These are phyloP conservation scores for Paraurostyla sp. DNA, from an alignment of 73 alveolate genomes.

Conservation along the genomic window DNA sequence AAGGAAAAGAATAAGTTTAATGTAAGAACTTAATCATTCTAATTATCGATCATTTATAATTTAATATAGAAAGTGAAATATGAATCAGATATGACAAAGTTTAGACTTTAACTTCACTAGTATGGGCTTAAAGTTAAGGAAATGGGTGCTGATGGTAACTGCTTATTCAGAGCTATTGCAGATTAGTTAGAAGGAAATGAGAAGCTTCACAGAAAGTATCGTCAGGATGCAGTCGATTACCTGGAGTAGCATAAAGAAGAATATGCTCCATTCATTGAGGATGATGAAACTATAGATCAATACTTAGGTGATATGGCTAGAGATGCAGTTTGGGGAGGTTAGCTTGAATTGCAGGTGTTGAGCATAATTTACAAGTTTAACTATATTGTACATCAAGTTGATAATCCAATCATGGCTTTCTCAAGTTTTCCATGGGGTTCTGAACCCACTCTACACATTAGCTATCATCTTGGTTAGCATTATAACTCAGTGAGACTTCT, in stretches of 20 bases:
- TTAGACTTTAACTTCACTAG: slow-evolving; percentile 5
- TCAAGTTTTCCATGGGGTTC: slow-evolving; percentile 73
- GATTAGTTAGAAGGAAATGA: slow-evolving; percentile 88
- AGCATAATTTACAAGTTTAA: slow-evolving; percentile 66
- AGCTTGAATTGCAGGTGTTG: slow-evolving; percentile 86
- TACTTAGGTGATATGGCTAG: slow-evolving; percentile 73
- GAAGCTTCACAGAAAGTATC: slow-evolving; percentile 67
- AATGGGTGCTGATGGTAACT: slow-evolving; percentile 92
- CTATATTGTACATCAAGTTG: slow-evolving; percentile 83
- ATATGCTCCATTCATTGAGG: slow-evolving; percentile 87
- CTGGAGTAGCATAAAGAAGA: slow-evolving; percentile 73
- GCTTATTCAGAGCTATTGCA: slow-evolving; percentile 86
- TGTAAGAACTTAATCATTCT: background rate
- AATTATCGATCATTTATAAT: background rate
- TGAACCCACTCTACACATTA: slow-evolving; percentile 78
- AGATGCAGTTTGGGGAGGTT: slow-evolving; percentile 90
- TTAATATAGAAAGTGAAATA: slow-evolving; percentile 6
- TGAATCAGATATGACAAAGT: slow-evolving; percentile 50
- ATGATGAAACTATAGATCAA: slow-evolving; percentile 89
- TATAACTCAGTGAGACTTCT: slow-evolving; percentile 83
- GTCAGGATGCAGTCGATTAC: slow-evolving; percentile 77
- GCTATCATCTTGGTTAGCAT: slow-evolving; percentile 91
- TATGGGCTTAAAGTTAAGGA: slow-evolving; percentile 74
- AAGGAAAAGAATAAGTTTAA: slow-evolving; percentile 29
- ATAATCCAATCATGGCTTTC: slow-evolving; percentile 83